phyloP scores from a whole-genome alignment of 2,329 filamentous ascomycete genomes.

The Cryphonectria naterciae region DNA sequence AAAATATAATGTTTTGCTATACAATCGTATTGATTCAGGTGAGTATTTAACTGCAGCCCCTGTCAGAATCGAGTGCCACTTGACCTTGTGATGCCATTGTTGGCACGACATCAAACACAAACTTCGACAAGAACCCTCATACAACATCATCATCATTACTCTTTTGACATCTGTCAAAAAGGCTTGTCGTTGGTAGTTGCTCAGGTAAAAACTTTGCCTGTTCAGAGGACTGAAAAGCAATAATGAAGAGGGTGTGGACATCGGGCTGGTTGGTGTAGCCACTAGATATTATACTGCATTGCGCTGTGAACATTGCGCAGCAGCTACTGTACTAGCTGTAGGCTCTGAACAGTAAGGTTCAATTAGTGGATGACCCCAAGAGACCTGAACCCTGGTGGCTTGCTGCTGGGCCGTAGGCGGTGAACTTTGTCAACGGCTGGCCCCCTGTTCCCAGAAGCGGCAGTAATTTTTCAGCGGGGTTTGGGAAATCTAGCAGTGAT shows the following conservation, averaged over 20 bases:
- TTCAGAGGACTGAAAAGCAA: too few species aligned
- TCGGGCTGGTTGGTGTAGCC: neutral
- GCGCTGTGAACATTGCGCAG: neutral
- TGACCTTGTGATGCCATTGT: neutral
- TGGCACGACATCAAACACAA: neutral
- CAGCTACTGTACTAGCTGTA: neutral
- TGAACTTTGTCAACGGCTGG: neutral
- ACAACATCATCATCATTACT: neutral
- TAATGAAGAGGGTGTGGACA: neutral
- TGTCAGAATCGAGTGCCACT: neutral
- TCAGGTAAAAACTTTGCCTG: too few species aligned
- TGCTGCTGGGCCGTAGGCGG: neutral
- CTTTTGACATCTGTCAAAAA: neutral
- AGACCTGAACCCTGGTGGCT: neutral
- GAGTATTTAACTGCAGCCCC: neutral
- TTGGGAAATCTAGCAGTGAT: conserved; percentile 3
- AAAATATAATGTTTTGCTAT: neutral
- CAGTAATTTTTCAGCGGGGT: conserved; percentile 20
- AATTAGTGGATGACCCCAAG: neutral
- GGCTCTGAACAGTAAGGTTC: neutral
- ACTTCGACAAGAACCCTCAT: too few species aligned
- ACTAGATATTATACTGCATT: neutral
- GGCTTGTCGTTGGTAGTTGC: neutral
- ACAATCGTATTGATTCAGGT: too few species aligned
- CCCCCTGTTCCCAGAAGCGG: conserved; percentile 9